phyloP scores from a whole-genome alignment of 1,284 basidiomycete genomes.

The Xanthoconium separans region DNA sequence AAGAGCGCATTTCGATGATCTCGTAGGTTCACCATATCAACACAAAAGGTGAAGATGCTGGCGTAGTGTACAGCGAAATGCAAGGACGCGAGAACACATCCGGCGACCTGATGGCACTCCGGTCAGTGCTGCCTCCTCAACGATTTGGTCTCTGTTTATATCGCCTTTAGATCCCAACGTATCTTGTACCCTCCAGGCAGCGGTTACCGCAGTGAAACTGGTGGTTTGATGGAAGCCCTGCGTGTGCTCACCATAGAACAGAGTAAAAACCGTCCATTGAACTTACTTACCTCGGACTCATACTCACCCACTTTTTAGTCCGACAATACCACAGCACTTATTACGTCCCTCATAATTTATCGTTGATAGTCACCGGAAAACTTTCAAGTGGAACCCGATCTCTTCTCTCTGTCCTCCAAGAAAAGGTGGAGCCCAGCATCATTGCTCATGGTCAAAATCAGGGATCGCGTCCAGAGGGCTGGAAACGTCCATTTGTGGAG shows the following conservation, averaged over 20 bases:
- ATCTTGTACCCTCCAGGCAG: conserved; percentile 80
- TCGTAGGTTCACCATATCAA: conserved; percentile 89
- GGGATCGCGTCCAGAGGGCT: conserved; percentile 70
- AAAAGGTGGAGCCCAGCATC: conserved; percentile 80
- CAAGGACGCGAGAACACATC: conserved; percentile 95
- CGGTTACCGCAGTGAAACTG: conserved; percentile 95
- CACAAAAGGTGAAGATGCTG: conserved; percentile 86
- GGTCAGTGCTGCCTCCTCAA: conserved; percentile 44
- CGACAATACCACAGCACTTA: conserved; percentile 88
- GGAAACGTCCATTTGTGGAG: conserved; percentile 95
- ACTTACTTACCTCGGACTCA: conserved; percentile 7
- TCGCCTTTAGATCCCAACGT: conserved; percentile 63
- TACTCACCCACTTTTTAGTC: conserved; percentile 49
- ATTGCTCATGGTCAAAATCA: conserved; percentile 70
- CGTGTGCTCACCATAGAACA: conserved; percentile 86
- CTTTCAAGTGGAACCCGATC: conserved; percentile 69
- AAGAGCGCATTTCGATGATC: background rate
- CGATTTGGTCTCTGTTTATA: conserved; percentile 5
- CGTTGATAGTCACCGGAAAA: conserved; percentile 80
- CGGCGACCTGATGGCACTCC: conserved; percentile 85
- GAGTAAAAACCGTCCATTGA: conserved; percentile 55
- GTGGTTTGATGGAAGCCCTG: conserved; percentile 92
- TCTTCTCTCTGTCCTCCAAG: conserved; percentile 75
- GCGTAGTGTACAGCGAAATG: conserved; percentile 99
- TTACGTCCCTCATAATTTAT: conserved; percentile 95